Conservation (phyloP, 331 rosid genomes). For the Saraca asoca region DNA sequence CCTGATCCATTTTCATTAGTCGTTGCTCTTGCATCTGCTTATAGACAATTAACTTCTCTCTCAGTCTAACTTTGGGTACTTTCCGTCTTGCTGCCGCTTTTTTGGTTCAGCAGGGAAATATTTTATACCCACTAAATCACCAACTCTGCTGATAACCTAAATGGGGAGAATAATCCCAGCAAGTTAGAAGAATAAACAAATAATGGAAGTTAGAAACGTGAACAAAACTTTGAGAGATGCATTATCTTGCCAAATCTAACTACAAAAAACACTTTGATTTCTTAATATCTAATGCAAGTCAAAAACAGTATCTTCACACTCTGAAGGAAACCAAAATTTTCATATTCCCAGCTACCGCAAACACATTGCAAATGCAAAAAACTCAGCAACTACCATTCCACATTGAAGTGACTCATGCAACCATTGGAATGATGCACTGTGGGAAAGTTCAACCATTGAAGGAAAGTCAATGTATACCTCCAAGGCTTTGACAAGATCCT, state of each 20-base stretch:
- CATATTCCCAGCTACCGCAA: neutral
- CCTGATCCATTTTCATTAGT: constrained; percentile 14
- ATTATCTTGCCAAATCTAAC: neutral
- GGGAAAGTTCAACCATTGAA: neutral
- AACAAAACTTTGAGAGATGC: neutral
- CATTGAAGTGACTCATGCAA: constrained; percentile 6
- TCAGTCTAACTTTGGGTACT: constrained; percentile 24
- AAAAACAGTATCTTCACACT: neutral
- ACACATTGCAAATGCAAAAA: neutral
- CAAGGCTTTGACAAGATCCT: constrained; percentile 69
- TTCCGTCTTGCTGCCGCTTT: constrained; percentile 45
- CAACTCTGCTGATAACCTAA: constrained; percentile 69
- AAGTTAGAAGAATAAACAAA: constrained; percentile 1
- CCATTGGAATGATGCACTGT: neutral
- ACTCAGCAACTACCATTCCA: neutral
- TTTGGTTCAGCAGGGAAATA: constrained; percentile 74
- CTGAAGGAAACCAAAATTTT: neutral
- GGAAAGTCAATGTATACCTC: constrained; percentile 47
- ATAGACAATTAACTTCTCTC: neutral
- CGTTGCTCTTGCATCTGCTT: neutral
- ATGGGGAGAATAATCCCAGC: constrained; percentile 8
- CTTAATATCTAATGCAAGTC: neutral
- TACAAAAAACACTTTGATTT: no score
- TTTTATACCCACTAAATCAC: constrained; percentile 74
- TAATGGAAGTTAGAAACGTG: neutral